These are phyloP conservation scores for Phytophthora citricola DNA, from an alignment of 352 stramenopile genomes.

Conservation along the genomic window DNA sequence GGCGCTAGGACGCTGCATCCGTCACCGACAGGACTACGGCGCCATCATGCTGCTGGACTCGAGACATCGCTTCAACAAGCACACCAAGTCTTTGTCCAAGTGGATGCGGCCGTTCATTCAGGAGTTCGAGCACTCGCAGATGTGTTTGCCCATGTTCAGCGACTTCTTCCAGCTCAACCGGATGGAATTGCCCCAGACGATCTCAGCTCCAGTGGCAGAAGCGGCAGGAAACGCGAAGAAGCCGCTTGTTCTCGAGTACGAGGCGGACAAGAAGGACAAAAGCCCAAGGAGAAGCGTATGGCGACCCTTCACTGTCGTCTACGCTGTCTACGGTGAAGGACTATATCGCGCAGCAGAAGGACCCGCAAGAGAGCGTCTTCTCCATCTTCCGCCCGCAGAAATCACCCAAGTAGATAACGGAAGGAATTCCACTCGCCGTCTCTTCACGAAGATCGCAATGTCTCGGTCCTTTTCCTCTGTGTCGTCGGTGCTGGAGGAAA, in stretches of 20 bases:
- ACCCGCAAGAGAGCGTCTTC: constrained; percentile 27
- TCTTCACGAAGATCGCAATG: not conserved
- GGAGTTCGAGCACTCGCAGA: constrained; percentile 72
- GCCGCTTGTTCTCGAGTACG: constrained; percentile 43
- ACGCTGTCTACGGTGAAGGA: constrained; percentile 41
- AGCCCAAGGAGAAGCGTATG: constrained; percentile 19
- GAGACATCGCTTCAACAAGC: constrained; percentile 66
- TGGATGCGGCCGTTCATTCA: constrained; percentile 82
- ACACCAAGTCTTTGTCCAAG: constrained; percentile 77
- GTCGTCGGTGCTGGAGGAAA: constrained; percentile 15
- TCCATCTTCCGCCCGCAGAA: constrained; percentile 39
- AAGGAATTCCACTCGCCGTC: constrained; percentile 1
- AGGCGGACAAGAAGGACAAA: constrained; percentile 30
- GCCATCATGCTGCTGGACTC: constrained; percentile 97
- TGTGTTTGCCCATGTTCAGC: constrained; percentile 63
- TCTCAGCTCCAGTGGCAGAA: constrained; percentile 18
- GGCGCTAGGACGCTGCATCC: constrained; percentile 98
- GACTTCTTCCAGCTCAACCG: constrained; percentile 75
- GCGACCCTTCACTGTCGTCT: constrained; percentile 27
- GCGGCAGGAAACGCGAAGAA: not conserved
- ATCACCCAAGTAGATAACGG: constrained; percentile 6
- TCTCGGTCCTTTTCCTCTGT: constrained; percentile 16
- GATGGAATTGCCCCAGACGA: constrained; percentile 42
- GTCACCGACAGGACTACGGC: constrained; percentile 97
- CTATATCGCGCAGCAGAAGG: constrained; percentile 35